Conservation (phyloP, 306 rosid genomes). For the Prinsepia uniflora region DNA sequence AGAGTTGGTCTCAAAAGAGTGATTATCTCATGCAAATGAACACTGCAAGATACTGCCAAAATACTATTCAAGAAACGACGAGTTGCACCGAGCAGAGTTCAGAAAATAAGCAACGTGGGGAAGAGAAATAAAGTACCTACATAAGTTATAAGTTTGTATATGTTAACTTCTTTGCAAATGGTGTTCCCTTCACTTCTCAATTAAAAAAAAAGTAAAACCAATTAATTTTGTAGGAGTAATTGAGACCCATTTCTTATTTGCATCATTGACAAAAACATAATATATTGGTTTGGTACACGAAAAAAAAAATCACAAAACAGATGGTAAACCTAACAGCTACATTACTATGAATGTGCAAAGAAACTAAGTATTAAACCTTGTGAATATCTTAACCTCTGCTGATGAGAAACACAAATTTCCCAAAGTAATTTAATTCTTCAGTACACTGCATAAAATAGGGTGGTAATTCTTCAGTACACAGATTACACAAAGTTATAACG, state of each 20-base stretch:
- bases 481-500: background rate
- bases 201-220: background rate
- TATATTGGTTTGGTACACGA: too few relatives aligned
- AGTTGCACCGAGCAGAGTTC: constrained; percentile 54
- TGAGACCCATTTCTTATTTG: background rate
- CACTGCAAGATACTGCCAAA: constrained; percentile 61
- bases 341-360: too few relatives aligned
- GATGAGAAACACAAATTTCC: too few relatives aligned
- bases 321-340: too few relatives aligned
- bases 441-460: too few relatives aligned
- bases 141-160: constrained; percentile 33
- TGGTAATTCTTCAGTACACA: too few relatives aligned
- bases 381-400: too few relatives aligned
- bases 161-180: constrained; percentile 11
- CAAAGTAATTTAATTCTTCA: too few relatives aligned
- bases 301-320: too few relatives aligned
- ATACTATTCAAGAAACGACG: constrained; percentile 71
- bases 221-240: background rate
- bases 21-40: constrained; percentile 59
- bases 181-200: background rate
- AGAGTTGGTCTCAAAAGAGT: constrained; percentile 66
- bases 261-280: background rate
- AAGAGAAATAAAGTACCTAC: constrained; percentile 96
- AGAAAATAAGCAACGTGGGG: constrained; percentile 74
- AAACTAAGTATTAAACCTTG: too few relatives aligned